These are phyloP conservation scores for Coniochaeta sp. DNA, from an alignment of 2,329 filamentous ascomycete species.

Conservation along the genomic window DNA sequence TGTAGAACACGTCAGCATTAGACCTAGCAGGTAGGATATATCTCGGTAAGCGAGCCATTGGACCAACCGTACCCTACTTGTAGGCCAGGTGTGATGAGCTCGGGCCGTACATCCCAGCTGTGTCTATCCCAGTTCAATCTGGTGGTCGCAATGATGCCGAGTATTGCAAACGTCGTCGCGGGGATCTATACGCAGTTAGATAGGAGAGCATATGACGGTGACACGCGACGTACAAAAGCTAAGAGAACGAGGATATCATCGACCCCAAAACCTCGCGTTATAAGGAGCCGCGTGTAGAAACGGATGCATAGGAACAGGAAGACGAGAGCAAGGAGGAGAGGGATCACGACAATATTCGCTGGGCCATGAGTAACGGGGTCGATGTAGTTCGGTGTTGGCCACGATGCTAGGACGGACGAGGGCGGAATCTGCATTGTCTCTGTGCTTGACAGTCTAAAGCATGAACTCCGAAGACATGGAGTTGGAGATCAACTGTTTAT, in stretches of 20 bases:
- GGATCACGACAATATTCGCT: slow-evolving; percentile 17
- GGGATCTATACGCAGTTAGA: slow-evolving; percentile 17
- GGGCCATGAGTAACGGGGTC: slow-evolving; percentile 23
- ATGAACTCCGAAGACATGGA: not conserved
- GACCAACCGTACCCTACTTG: slow-evolving; percentile 16
- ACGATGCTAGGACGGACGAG: slow-evolving; percentile 9
- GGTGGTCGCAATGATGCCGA: slow-evolving; percentile 18
- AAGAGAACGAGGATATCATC: slow-evolving; percentile 28
- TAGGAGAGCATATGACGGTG: not conserved
- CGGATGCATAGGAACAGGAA: slow-evolving; percentile 24
- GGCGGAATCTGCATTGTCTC: slow-evolving; percentile 15
- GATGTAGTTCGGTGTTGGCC: slow-evolving; percentile 24
- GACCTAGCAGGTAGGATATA: not conserved
- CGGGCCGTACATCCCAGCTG: slow-evolving; percentile 22
- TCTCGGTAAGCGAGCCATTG: not conserved
- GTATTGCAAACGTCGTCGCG: slow-evolving; percentile 21
- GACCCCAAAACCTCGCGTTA: slow-evolving; percentile 25
- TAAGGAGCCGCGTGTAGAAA: slow-evolving; percentile 24
- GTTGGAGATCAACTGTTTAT: not conserved
- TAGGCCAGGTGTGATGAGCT: slow-evolving; percentile 14
- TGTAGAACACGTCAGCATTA: not conserved
- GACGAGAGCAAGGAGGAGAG: slow-evolving; percentile 18
- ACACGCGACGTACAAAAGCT: slow-evolving; percentile 23
- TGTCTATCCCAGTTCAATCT: slow-evolving; percentile 23
- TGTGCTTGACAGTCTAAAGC: not conserved